Evolutionary conservation across 2,329 filamentous ascomycete species (phyloP), one percentile per base, ranked within the genome.

Genomic region (Dothideomycetes sp.): DNA sequence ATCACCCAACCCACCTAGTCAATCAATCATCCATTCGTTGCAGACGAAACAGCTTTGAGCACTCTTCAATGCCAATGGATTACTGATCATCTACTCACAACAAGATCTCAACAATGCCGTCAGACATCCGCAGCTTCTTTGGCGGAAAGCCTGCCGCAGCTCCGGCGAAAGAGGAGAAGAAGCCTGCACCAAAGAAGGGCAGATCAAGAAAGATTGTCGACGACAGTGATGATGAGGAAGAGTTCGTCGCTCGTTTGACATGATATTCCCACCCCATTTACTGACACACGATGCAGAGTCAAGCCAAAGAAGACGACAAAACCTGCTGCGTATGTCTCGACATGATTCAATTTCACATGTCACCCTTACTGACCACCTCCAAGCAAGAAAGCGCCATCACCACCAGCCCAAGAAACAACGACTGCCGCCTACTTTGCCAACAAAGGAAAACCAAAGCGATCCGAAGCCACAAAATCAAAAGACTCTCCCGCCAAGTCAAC

Each of bases 111-210:
- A 39, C 13, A 17, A 94, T 94, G 87, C 78, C 87, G 40, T 58
- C 71, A 48, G 89, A 96, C 63, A 96, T 95, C 55, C 76, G 88
- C 56, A 86, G 73, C 53, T 96, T 95, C 64, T 95, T 96, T 67
- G 79, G 82, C 41, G 78, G 82, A 46, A 87, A 87, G 61, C 76
- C 77, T 37, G 71, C 74, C 48, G 65, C 71, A 31, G 69, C 73
- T 45, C 53, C 54, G 47, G 60, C 70, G 51, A 44, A 70, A 53
- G 39, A 45, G n/a, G 38, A 70, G 53, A 43, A 48, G 54, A 58
- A 49, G 53, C 55, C 39, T 46, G 57, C 23, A 57, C 60, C 53
- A 56, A 69, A 56, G 44, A 69, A 69, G 51, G 66, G 67, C 25
- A 59, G 67, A 60, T 61, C 68, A 25, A 51, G 82, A 43, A 87